Evolutionary conservation across 2,329 filamentous ascomycete genomes (phyloP), one percentile per base, ranked within the genome.

Genomic region (Leptographium lundbergii): DNA sequence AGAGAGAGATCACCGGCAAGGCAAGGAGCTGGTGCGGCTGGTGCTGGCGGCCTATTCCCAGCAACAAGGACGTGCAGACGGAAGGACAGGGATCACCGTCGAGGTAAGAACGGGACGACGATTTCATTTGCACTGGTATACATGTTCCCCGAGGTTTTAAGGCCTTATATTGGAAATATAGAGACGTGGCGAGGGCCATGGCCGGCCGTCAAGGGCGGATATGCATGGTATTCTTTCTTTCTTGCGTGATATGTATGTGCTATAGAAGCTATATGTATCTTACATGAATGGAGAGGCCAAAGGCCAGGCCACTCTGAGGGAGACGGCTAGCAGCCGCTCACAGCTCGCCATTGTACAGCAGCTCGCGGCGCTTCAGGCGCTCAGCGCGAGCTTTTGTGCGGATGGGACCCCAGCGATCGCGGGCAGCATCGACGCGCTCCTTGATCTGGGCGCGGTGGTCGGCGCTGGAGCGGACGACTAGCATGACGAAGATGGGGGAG

Each of bases 1-100:
- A 78, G 19, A 75, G 86, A 27, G 92, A 97, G 71, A 79, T 85
- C 58, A 76, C 76, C 17, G 88, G 89, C 0, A 71, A 73, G 55
- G 77, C 84, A 59, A 80, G 91, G 61, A 91, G 88, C 68, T 96
- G 90, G 89, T 97, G 91, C 71, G 89, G 88, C 0, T 96, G 92
- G 91, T 97, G 92, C 70, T 83, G 79, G 70, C 78, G 90, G 61
- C 85, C 90, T 3, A 82, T 95, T 57, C 85, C 85, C 0, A 78
- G 84, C 2, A 70, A 72, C 48, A 74, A 72, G 63, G 80, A 82
- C 50, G 65, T 64, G 13, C 69, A 72, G 58, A 54, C 55, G 6
- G 67, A 63, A 22, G 61, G 60, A 55, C 59, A 60, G 58, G 63
- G 58, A 19, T 29, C 34, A 48, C 29, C 50, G 11, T 3, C 14